phyloP scores from a whole-genome alignment of 2,329 filamentous ascomycete genomes.

The Colletotrichum sansevieriae region DNA sequence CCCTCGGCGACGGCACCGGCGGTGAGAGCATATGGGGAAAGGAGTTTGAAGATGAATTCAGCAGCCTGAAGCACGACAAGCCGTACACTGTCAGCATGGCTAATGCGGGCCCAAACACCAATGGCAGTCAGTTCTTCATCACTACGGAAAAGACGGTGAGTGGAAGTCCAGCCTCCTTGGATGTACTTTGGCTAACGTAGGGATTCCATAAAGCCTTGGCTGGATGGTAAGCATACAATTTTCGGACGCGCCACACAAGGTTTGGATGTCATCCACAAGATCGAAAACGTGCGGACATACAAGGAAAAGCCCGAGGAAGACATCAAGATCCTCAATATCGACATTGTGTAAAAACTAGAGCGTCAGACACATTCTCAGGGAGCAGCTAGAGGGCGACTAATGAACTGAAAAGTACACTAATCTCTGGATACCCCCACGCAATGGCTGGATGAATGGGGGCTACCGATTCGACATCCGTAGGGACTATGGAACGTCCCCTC shows the following conservation, averaged over 20 bases:
- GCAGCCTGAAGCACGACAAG: constrained; percentile 91
- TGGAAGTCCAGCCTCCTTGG: constrained; percentile 42
- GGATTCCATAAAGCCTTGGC: constrained; percentile 74
- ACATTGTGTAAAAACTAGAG: constrained; percentile 59
- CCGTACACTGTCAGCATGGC: constrained; percentile 98
- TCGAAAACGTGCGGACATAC: constrained; percentile 89
- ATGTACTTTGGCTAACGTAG: constrained; percentile 27
- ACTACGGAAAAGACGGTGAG: constrained; percentile 94
- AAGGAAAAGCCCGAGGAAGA: constrained; percentile 97
- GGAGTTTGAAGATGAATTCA: constrained; percentile 95
- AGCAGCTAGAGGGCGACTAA: constrained; percentile 11
- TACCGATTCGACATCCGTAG: too few species aligned
- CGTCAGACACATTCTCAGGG: background rate
- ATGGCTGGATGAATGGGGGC: constrained; percentile 13
- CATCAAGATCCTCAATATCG: constrained; percentile 96
- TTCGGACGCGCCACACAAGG: constrained; percentile 93
- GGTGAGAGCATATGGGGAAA: constrained; percentile 94
- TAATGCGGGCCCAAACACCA: constrained; percentile 94
- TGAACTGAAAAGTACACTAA: constrained; percentile 13
- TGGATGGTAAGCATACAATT: constrained; percentile 96
- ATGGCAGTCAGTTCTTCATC: constrained; percentile 98
- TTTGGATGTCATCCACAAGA: constrained; percentile 93
- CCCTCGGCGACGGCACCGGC: constrained; percentile 88
- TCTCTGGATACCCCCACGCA: constrained; percentile 23
- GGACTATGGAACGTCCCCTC: too few species aligned